Base-by-base conservation (phyloP, 768 basidiomycete genomes). In the Kwoniella heveanensis region DNA sequence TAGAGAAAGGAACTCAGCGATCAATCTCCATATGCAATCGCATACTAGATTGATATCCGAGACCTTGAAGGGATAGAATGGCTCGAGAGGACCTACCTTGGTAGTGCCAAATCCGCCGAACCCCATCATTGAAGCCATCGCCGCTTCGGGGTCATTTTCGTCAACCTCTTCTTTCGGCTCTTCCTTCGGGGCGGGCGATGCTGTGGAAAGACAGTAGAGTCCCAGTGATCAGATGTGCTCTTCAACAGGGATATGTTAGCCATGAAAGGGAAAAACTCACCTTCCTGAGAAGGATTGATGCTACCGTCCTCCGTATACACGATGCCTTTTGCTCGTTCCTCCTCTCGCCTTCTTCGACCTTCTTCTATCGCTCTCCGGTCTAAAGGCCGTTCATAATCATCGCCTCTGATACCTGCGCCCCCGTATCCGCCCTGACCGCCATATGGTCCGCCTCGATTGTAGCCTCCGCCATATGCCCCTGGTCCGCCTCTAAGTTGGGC, bases 101-200 rank as follows among this genome's bases (percentile, higher is more conserved):
- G 95, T 95, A 0, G 87, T 84, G 10, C 90, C 92, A 76, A 98
- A 98, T 10, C 91, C 90, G 50, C 80, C 74, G 71, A 98, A 81
- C 46, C 95, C 94, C 91, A 98, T 95, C 85, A 89, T 90, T 87
- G 96, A 91, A 57, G 86, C 88, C 51, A 85, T 85, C 24, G 90
- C 89, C 27, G 54, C 57, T 59, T 66, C 64, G 5, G 67, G 57
- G 25, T 68, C 66, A 39, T 65, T 58, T 37, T 52, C 44, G 36
- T 46, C 57, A 46, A 52, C 26, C 24, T 64, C 62, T 8, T 64
- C 62, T 53, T 64, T 47, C 12, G 62, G 50, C 30, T 60, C 64
- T 29, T 65, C 64, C 25, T 60, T 37, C 7, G 57, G 57, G 15
- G 57, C 57, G n/a, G 47, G 57, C 3, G 57, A 58, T 49, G 46